Evolutionary conservation across 129 eudicot genomes (phyloP), one percentile per base, ranked within the genome.

Genomic region (Chrysanthemum makinoi): DNA sequence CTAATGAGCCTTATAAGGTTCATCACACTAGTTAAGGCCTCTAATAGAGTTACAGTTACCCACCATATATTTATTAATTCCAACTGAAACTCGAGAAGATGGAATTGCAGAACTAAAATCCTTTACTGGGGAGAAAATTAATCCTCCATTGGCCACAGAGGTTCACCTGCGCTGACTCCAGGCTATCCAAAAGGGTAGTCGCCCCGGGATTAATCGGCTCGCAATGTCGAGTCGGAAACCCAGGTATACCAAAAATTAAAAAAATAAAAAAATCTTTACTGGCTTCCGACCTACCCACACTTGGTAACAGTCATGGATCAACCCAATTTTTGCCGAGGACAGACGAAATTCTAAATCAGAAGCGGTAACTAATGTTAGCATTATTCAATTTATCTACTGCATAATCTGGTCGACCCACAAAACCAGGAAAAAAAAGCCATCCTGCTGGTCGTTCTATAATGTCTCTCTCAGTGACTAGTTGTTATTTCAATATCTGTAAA

Each of bases 361-460:
- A 72, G 75, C 64, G 58, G n/a, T 47, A 52, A 63, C 67, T 72
- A 47, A 65, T 11, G 62, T 50, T 12, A 43, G 61, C 39, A 61
- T 28, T 55, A 46, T 24, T 28, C 70, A 60, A 22, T 15, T 22
- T 12, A 33, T 35, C 75, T 49, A 4, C 59, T 48, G 75, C 73
- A 55, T 75, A 77, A 61, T 72, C 77, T 5, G 58, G 57, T 85
- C 66, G 77, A 12, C 79, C 83, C 55, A 80, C 79, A 68, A 68
- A 68, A 85, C 84, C 80, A 76, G 87, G 83, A 11, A 82, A 76
- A 66, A 82, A 84, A 5, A 7, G 46, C 58, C 87, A 84, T 1
- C 78, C 82, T 52, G 69, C 80, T 52, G 86, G 86, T 74, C 86
- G 75, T 81, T 77, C 83, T 70, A 22, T 70, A 58, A 14, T 10